Percentiles rank a stretch among this genome's conserved stretches.
These are phyloP conservation scores for Aspergillus glaucus DNA, from an alignment of 2,329 filamentous ascomycete species.

Conservation along the genomic window DNA sequence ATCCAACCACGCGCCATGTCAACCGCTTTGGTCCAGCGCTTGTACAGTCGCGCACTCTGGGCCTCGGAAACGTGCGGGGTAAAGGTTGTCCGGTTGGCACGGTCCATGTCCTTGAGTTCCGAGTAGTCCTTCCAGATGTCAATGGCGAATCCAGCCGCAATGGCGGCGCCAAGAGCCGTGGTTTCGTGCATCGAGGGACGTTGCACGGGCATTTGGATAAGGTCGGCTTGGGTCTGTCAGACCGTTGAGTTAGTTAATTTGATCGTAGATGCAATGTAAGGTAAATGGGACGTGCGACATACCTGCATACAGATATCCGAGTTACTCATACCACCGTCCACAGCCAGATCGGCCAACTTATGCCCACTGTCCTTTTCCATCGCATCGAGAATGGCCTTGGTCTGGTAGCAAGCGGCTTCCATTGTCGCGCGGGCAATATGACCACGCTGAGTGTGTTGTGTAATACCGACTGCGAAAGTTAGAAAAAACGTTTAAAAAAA, in stretches of 20 bases:
- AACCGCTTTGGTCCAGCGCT: slow-evolving; percentile 69
- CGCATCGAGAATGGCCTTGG: slow-evolving; percentile 81
- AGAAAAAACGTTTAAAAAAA: slow-evolving; percentile 4
- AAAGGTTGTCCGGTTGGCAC: slow-evolving; percentile 63
- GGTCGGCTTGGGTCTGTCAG: slow-evolving; percentile 68
- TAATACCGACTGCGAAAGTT: slow-evolving; percentile 60
- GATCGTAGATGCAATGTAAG: no score
- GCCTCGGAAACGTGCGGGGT: slow-evolving; percentile 56
- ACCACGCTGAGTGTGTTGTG: slow-evolving; percentile 74
- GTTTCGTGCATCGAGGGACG: slow-evolving; percentile 86
- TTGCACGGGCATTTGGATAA: slow-evolving; percentile 76
- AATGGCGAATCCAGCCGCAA: slow-evolving; percentile 79
- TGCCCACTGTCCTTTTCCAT: slow-evolving; percentile 84
- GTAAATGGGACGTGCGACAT: slow-evolving; percentile 15
- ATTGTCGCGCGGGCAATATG: slow-evolving; percentile 86
- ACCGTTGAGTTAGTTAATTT: neutral
- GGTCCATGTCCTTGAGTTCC: slow-evolving; percentile 68
- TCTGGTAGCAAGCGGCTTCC: slow-evolving; percentile 88
- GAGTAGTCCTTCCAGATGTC: slow-evolving; percentile 70
- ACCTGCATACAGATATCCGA: slow-evolving; percentile 82
- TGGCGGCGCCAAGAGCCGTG: slow-evolving; percentile 79
- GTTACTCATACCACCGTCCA: slow-evolving; percentile 85
- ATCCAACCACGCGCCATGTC: slow-evolving; percentile 71
- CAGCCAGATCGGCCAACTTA: slow-evolving; percentile 66
- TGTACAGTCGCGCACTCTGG: slow-evolving; percentile 58